Conservation (phyloP, 495 filamentous ascomycete species). For the Penicillium lagena region DNA sequence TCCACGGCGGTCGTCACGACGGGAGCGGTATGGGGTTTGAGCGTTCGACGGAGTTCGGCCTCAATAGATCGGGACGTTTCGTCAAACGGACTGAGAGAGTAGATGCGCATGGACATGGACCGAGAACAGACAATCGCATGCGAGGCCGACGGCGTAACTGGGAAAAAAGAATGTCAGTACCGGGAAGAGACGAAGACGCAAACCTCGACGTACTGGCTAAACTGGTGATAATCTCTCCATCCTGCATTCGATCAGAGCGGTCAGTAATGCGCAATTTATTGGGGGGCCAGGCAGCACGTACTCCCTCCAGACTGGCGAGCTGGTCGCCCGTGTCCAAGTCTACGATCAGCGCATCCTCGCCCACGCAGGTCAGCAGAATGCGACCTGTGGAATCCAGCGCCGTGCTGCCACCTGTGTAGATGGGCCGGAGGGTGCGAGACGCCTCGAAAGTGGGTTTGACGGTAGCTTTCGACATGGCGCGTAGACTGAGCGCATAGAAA, state of each 20-base stretch:
- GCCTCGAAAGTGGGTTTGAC: constrained; percentile 84
- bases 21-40: constrained; percentile 87
- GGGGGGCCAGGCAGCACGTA: constrained; percentile 32
- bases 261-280: constrained; percentile 13
- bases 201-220: constrained; percentile 56
- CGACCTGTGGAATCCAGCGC: constrained; percentile 75
- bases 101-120: constrained; percentile 90
- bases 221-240: constrained; percentile 87
- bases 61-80: constrained; percentile 48
- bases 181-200: not conserved
- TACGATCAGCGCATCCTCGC: constrained; percentile 84
- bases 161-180: constrained; percentile 6
- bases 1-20: constrained; percentile 81
- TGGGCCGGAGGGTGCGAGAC: constrained; percentile 74
- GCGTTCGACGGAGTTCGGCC: constrained; percentile 62
- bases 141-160: constrained; percentile 81
- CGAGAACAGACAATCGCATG: constrained; percentile 88
- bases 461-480: constrained; percentile 41
- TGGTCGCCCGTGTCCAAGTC: constrained; percentile 77
- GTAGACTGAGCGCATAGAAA: not conserved
- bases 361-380: constrained; percentile 78
- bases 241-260: constrained; percentile 43
- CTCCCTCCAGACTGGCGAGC: constrained; percentile 82
- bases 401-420: constrained; percentile 87
- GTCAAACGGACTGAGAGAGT: constrained; percentile 57